phyloP scores from a whole-genome alignment of 495 filamentous ascomycete genomes.

The Podospora didyma region DNA sequence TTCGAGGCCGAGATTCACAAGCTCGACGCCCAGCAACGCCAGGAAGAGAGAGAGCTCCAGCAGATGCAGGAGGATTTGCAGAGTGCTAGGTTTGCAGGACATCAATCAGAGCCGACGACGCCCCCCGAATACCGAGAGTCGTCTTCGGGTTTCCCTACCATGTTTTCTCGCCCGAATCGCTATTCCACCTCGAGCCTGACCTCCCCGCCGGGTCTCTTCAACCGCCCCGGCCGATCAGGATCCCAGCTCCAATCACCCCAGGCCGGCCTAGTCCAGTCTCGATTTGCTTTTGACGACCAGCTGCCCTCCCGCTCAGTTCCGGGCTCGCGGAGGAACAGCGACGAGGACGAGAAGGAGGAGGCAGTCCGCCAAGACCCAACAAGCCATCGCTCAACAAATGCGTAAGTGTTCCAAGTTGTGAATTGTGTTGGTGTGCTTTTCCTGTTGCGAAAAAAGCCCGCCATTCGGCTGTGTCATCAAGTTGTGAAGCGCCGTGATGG shows the following conservation, averaged over 20 bases:
- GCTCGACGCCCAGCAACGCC: conserved; percentile 75
- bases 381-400: conserved; percentile 60
- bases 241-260: conserved; percentile 63
- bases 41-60: conserved; percentile 75
- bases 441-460: neutral
- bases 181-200: conserved; percentile 80
- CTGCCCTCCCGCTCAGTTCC: conserved; percentile 80
- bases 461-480: too few species aligned
- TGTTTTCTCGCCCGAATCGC: conserved; percentile 71
- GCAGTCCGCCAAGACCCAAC: conserved; percentile 60
- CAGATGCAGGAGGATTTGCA: conserved; percentile 71
- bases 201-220: conserved; percentile 73
- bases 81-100: conserved; percentile 49
- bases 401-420: conserved; percentile 48
- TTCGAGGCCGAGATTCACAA: conserved; percentile 87
- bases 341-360: conserved; percentile 70
- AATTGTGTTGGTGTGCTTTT: neutral
- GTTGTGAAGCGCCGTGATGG: too few species aligned
- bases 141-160: conserved; percentile 60
- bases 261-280: conserved; percentile 47
- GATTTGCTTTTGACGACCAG: conserved; percentile 51
- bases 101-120: conserved; percentile 90
- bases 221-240: conserved; percentile 66
- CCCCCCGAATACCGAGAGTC: conserved; percentile 88
- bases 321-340: conserved; percentile 76